Evolutionary conservation across 2,329 filamentous ascomycete genomes (phyloP), one percentile per base, ranked within the genome.

Genomic region (Neonectria magnoliae): DNA sequence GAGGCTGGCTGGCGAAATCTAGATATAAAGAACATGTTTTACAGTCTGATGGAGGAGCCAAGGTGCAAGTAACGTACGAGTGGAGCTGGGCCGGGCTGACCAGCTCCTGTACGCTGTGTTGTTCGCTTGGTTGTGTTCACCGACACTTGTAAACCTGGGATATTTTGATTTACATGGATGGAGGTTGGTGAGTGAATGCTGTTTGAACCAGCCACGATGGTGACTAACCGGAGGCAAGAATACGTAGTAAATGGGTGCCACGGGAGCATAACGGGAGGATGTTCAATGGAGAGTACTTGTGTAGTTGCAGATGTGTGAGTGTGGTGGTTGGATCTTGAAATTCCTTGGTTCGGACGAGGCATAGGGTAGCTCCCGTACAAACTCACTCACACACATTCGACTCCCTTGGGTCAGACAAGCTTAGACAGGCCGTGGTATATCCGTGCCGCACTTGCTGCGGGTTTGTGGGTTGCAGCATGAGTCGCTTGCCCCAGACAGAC

Each of bases 21-120:
- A 64, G 55, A 64, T 44, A 20, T 57, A 44, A 54, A 54, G 44
- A 54, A 54, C 52, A 55, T 53, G 44, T 29, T 56, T 57, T 20
- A 38, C 62, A 33, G 25, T 48, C 36, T 25, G 31, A 41, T 33
- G 4, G 20, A 53, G 31, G 51, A 25, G 10, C 13, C 50, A 36
- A 47, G 18, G 38, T 14, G 16, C 36, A 33, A 31, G 16, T 18
- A 33, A 41, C 33, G 47, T 29, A 58, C 33, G 55, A 45, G 44
- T 57, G 55, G 27, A 10, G 29, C 5, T 29, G n/a, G 45, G 45
- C 20, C 13, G 42, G 20, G 18, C 7, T 45, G 20, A 45, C 10
- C 5, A 22, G 42, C 13, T 38, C 36, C 36, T 14, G 20, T 45
- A 22, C 20, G 42, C 13, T 22, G 42, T 25, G 20, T 45, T 25